Evolutionary conservation across 2,329 filamentous ascomycete genomes (phyloP), one percentile per base, ranked within the genome.

Genomic region (Colletotrichum brevisporum): DNA sequence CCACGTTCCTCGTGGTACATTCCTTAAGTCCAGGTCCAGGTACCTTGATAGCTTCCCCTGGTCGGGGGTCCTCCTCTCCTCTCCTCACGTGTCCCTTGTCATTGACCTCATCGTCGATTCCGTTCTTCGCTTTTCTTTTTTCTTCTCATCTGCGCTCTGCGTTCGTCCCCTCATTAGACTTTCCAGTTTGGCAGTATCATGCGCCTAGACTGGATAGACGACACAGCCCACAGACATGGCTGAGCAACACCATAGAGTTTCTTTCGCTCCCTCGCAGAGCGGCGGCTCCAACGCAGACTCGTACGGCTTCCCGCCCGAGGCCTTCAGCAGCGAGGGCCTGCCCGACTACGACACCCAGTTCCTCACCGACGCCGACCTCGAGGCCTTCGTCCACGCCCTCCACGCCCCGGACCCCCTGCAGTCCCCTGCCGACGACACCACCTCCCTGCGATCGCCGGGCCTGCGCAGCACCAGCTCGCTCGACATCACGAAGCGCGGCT

Each of bases 261-360:
- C 71, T n/a, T 68, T 76, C 45, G 55, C 51, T 58, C 48, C 56
- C 6, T 43, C 78, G 4, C 77, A 77, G 5, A 41, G n/a, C 43
- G 48, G 15, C 60, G 39, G 51, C 51, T 39, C 43, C 41, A 63
- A 66, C 45, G 65, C 58, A 47, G 64, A 78, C 67, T 76, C 78
- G 47, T 89, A 90, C 72, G 91, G 90, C 73, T 91, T 90, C 76
- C 84, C 86, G 5, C 77, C 83, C 48, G 85, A 91, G 72, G 88
- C 87, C 53, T 94, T 92, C 81, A 92, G 96, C 79, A 84, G 87
- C 70, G 85, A 86, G 16, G 83, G 82, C 45, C 86, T 98, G 21
- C 95, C 94, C n/a, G 94, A 97, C 79, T 89, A 86, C 79, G 88
- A 95, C 78, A 86, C 87, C 75, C 90, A 96, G 65, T 98, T 98